These are phyloP conservation scores for Aspergillus luchuensis DNA, from an alignment of 2,329 filamentous ascomycete species.

Conservation along the genomic window DNA sequence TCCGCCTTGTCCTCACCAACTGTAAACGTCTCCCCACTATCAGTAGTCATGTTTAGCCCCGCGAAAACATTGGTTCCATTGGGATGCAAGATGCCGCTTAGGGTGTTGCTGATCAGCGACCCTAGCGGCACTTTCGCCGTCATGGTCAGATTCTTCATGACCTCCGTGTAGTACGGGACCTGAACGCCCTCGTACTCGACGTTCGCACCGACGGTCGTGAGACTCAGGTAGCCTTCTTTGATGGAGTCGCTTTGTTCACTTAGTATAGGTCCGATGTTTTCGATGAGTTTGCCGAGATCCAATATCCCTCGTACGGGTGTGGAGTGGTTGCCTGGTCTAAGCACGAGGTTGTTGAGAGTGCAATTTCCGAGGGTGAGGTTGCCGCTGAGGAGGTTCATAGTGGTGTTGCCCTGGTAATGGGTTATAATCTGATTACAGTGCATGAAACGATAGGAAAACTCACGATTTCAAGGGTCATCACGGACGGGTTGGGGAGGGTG, in stretches of 20 bases:
- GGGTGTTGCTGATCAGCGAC: constrained; percentile 33
- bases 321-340: constrained; percentile 57
- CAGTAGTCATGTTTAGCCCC: background rate
- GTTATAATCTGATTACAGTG: background rate
- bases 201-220: constrained; percentile 30
- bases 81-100: constrained; percentile 25
- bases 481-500: constrained; percentile 60
- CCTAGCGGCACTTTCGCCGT: constrained; percentile 32
- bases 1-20: background rate
- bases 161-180: constrained; percentile 39
- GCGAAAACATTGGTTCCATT: constrained; percentile 20
- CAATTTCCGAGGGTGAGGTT: constrained; percentile 52
- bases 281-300: constrained; percentile 46
- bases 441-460: background rate
- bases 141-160: constrained; percentile 35
- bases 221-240: constrained; percentile 29
- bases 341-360: constrained; percentile 52
- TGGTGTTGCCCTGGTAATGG: constrained; percentile 50
- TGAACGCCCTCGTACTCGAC: constrained; percentile 34
- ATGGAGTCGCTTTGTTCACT: constrained; percentile 28
- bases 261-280: constrained; percentile 30
- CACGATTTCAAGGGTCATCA: constrained; percentile 56
- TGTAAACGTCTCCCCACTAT: background rate
- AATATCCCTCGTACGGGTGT: constrained; percentile 52
- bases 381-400: constrained; percentile 54